These are phyloP conservation scores for Rosa persica DNA, from an alignment of 306 rosid species.

Conservation along the genomic window DNA sequence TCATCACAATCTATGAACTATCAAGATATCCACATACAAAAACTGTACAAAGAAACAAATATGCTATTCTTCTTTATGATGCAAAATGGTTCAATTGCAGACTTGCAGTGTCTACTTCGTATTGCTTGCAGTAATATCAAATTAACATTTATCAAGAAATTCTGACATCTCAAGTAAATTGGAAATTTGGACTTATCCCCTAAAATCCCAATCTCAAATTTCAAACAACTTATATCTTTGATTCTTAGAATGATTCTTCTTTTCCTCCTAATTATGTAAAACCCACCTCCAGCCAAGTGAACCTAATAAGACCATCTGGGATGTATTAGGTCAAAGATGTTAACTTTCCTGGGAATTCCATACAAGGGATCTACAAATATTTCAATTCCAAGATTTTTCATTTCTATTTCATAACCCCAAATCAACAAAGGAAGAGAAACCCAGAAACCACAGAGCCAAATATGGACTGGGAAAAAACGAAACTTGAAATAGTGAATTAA, in stretches of 20 bases:
- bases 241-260: not conserved
- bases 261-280: not conserved
- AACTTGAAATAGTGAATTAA: not conserved
- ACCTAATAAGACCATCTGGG: not conserved
- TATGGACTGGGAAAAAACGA: not conserved
- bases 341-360: not conserved
- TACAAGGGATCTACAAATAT: not conserved
- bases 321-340: not conserved
- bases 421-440: not conserved
- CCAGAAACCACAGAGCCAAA: conserved; percentile 11
- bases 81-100: not conserved
- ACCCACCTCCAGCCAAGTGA: not conserved
- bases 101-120: not conserved
- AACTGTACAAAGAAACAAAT: not conserved
- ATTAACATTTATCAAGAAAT: not conserved
- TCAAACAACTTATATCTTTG: not conserved
- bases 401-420: not conserved
- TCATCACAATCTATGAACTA: not conserved
- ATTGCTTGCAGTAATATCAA: not conserved
- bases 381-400: not conserved
- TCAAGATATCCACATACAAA: not conserved
- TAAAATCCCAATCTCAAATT: not conserved
- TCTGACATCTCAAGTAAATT: not conserved
- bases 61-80: not conserved
- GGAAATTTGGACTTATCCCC: not conserved